phyloP scores from a whole-genome alignment of 129 eudicot species.

The Lactuca saligna region DNA sequence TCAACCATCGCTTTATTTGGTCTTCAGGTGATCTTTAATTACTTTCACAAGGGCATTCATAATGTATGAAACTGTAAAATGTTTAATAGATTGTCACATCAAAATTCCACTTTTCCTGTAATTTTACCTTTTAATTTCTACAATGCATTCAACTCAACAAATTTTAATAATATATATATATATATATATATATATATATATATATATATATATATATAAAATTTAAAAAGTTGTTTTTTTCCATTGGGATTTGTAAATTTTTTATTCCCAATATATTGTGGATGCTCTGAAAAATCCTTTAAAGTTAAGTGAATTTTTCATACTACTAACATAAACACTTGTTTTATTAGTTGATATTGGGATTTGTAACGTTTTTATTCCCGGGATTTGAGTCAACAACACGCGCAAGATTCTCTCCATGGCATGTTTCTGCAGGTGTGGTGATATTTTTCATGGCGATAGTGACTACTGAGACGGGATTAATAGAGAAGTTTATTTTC shows the following conservation, averaged over 20 bases:
- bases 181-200: too few relatives aligned
- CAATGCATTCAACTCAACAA: too few relatives aligned
- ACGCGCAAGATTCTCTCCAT: conserved; percentile 51
- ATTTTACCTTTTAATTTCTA: too few relatives aligned
- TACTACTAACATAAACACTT: conserved; percentile 15
- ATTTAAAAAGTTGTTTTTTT: too few relatives aligned
- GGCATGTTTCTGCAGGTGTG: conserved; percentile 55
- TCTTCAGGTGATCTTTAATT: conserved; percentile 47
- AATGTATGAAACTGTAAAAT: too few relatives aligned
- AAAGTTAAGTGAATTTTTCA: neutral
- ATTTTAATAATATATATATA: too few relatives aligned
- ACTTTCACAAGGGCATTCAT: too few relatives aligned
- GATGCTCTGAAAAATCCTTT: neutral
- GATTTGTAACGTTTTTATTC: conserved; percentile 42
- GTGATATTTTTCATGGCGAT: conserved; percentile 53
- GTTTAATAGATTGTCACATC: too few relatives aligned
- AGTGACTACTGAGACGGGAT: conserved; percentile 49
- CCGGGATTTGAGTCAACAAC: conserved; percentile 43
- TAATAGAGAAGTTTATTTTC: conserved; percentile 50
- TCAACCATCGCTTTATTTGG: conserved; percentile 58
- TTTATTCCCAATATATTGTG: too few relatives aligned
- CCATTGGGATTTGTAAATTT: too few relatives aligned
- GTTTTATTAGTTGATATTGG: conserved; percentile 42
- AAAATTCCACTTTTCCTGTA: too few relatives aligned
- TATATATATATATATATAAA: too few relatives aligned